Evolutionary conservation across 192 early-diverging fungal genomes (phyloP).

Genomic region (Gaertneriomyces sp.): DNA sequence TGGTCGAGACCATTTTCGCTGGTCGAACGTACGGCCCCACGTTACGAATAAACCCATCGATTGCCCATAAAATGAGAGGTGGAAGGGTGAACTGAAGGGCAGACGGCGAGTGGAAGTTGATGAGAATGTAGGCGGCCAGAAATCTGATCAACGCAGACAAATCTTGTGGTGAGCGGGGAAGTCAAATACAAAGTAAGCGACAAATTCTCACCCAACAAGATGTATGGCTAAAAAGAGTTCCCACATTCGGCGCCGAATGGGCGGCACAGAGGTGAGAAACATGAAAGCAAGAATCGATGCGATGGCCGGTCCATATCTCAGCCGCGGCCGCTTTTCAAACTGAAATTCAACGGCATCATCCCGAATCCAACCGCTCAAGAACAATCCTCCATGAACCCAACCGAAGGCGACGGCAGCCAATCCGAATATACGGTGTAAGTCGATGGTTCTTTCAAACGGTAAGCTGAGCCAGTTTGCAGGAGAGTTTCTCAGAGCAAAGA

Average conservation of each 20-base stretch:
- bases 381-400: slow-evolving; percentile 21
- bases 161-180: not conserved
- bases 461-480: slow-evolving; percentile 13
- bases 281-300: slow-evolving; percentile 5
- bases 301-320: slow-evolving; percentile 11
- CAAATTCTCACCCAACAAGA: not conserved
- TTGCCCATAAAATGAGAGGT: slow-evolving; percentile 8
- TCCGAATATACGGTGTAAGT: slow-evolving; percentile 20
- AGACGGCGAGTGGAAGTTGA: slow-evolving; percentile 12
- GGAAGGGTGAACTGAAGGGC: slow-evolving; percentile 16
- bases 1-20: not conserved
- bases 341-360: slow-evolving; percentile 4
- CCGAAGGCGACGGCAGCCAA: slow-evolving; percentile 11
- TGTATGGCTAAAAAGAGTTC: slow-evolving; percentile 14
- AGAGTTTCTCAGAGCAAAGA: slow-evolving; percentile 20
- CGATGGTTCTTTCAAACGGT: slow-evolving; percentile 22
- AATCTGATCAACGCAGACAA: not conserved
- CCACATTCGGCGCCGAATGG: not conserved
- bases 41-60: slow-evolving; percentile 12
- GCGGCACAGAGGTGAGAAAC: not conserved
- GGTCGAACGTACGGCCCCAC: slow-evolving; percentile 8
- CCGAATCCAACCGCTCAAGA: slow-evolving; percentile 7
- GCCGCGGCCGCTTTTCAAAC: slow-evolving; percentile 3
- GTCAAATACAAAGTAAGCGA: not conserved
- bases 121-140: slow-evolving; percentile 12